Evolutionary conservation across 345 rosid species (phyloP), one percentile per base, ranked within the genome.

Genomic region (Crucihimalaya himalaica): DNA sequence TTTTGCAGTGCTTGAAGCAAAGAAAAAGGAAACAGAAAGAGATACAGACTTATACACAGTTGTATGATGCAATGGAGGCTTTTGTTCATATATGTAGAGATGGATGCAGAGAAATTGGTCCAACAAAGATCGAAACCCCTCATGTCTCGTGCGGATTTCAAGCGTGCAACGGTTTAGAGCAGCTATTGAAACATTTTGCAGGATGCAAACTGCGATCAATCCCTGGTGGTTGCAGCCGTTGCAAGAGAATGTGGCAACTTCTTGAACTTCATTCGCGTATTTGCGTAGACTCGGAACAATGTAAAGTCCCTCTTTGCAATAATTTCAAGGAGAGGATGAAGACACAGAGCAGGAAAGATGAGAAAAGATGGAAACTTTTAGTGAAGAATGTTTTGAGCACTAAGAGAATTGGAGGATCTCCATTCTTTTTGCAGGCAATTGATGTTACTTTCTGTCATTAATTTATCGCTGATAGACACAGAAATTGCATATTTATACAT

Each of bases 221-320:
- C n/a, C 96, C 94, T 0, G 92, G 97, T 0, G 93, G 92, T 14
- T 93, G 97, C 71, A 67, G 65, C 69, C 94, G 81, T 37, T 93
- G 98, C 79, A 93, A 84, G 76, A 83, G 97, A 79, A 89, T 91
- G 98, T 93, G 97, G 98, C 96, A 90, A 81, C 85, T 91, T 13
- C 54, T 90, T 45, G 92, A 93, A 63, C 84, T 93, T 11, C 98
- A 93, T 63, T 83, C 97, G 8, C 88, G 96, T 9, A 87, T 93
- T 18, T 91, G 98, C 7, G 52, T 82, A 0, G 86, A 91, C 78
- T 85, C 92, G 1, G 74, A 73, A 3, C 72, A 27, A 2, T 90
- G 96, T 55, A 82, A 81, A 69, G 98, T 93, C 66, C 98, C 98
- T 23, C 77, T 93, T 34, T 93, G 98, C 78, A 58, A 92, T 82